Evolutionary conservation across 305 asterid species (phyloP).

Genomic region (Rubia occidens): DNA sequence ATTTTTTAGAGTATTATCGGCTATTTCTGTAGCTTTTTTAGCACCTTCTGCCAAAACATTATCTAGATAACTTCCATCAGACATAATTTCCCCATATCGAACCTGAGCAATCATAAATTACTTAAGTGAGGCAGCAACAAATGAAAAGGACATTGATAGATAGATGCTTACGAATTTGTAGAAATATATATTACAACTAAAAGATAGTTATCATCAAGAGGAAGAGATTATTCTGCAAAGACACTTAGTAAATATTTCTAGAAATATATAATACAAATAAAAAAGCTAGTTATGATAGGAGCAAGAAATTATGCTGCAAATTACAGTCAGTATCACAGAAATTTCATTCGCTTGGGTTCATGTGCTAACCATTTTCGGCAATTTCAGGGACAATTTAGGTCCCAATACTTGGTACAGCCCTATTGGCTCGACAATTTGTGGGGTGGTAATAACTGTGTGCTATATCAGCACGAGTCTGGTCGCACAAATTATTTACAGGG

Average conservation of each 20-base stretch:
- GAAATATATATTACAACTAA: no score
- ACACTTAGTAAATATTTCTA: no score
- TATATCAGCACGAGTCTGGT: not conserved
- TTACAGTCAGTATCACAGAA: not conserved
- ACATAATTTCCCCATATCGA: constrained; percentile 64
- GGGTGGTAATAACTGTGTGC: not conserved
- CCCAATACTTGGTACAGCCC: not conserved
- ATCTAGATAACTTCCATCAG: constrained; percentile 62
- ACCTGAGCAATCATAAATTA: constrained; percentile 31
- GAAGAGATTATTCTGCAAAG: no score
- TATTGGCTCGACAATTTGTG: not conserved
- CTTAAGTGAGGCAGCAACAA: not conserved
- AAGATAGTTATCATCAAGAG: no score
- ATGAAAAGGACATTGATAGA: not conserved
- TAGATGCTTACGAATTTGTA: no score
- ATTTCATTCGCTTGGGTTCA: not conserved
- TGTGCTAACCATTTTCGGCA: not conserved
- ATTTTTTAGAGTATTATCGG: constrained; percentile 56
- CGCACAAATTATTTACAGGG: not conserved
- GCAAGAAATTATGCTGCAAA: not conserved
- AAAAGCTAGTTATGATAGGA: not conserved
- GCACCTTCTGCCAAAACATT: constrained; percentile 74
- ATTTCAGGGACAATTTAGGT: not conserved
- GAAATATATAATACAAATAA: not conserved
- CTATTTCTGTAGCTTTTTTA: constrained; percentile 60